phyloP scores from a whole-genome alignment of 2,329 filamentous ascomycete species.

The Xylariales sp. region DNA sequence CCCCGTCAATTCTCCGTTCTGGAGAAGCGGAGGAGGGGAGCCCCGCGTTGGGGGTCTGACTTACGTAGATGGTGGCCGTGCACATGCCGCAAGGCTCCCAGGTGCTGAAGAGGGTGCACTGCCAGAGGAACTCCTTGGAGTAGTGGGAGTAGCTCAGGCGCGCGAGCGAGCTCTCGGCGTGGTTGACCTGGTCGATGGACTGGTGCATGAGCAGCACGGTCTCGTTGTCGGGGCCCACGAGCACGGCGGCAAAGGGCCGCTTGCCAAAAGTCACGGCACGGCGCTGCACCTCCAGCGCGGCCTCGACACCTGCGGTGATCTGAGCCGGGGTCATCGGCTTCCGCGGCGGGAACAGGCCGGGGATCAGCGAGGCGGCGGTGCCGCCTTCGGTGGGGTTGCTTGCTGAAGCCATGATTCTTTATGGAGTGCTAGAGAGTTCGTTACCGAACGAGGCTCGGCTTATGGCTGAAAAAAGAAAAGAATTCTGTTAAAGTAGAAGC shows the following conservation, averaged over 20 bases:
- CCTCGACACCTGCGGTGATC: conserved; percentile 31
- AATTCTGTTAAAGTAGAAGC: too few species aligned
- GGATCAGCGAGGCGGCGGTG: conserved; percentile 11
- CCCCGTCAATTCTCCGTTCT: conserved; percentile 15
- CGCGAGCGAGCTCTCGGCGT: conserved; percentile 46
- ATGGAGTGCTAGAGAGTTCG: not conserved
- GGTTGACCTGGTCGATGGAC: conserved; percentile 47
- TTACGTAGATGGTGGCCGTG: conserved; percentile 21
- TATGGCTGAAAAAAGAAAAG: too few species aligned
- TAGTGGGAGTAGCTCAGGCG: conserved; percentile 44
- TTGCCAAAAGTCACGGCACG: conserved; percentile 39
- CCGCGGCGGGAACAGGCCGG: conserved; percentile 29
- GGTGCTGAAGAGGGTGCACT: conserved; percentile 45
- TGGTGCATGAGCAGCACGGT: conserved; percentile 43
- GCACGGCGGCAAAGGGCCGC: conserved; percentile 42
- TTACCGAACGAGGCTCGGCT: not conserved
- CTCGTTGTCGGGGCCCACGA: conserved; percentile 44
- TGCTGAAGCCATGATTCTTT: not conserved
- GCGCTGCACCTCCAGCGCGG: conserved; percentile 36
- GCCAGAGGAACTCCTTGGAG: conserved; percentile 40
- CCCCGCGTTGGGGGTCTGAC: conserved; percentile 5
- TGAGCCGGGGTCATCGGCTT: conserved; percentile 30
- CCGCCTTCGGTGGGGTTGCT: conserved; percentile 6
- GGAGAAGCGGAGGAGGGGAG: not conserved
- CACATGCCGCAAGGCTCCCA: conserved; percentile 56